Base-by-base conservation (phyloP, 768 basidiomycete species). In the Boletellus ananiceps region DNA sequence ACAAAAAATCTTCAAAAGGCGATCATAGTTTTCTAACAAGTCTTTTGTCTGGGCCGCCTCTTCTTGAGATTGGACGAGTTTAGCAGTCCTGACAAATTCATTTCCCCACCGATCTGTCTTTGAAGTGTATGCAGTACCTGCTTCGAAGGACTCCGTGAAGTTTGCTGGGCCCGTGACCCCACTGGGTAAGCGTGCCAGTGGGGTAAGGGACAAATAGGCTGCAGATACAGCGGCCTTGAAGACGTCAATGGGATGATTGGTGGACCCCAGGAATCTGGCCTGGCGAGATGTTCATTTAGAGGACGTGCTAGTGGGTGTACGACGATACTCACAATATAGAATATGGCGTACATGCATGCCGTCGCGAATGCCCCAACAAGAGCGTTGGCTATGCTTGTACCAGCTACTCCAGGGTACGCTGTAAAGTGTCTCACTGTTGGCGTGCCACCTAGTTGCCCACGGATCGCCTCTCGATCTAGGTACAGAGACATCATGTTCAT, bases 191-290 rank as follows among this genome's bases (percentile, higher is more conserved):
- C 72, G 76, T 18, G 69, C 57, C 1, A 82, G 54, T 3, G 82
- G 78, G 14, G 77, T 77, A n/a, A 93, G 77, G 0, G 77, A 69
- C n/a, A 85, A 62, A 62, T 91, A 79, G 5, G 84, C 80, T 2
- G 80, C 74, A 7, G 85, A 75, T 50, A 86, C 69, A 4, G 89
- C 84, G 9, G 82, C 83, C 59, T 83, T 83, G 68, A 75, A 79
- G 7, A 81, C 63, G 0, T 63, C 57, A 40, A 89, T 85, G 13
- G 81, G 70, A 56, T 88, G 87, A 58, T 86, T 69, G 2, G 72
- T 72, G 3, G 88, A 90, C 47, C 86, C 87, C 29, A 83, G 61
- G 19, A 77, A 62, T 15, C 90, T 86, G 27, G 74, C 86, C 89
- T 92, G 56, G 3, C 23, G 23, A 31, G 15, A 34, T 19, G 38